Evolutionary conservation across 2,329 filamentous ascomycete species (phyloP), one percentile per base, ranked within the genome.

Genomic region (Venturiaceae sp.): DNA sequence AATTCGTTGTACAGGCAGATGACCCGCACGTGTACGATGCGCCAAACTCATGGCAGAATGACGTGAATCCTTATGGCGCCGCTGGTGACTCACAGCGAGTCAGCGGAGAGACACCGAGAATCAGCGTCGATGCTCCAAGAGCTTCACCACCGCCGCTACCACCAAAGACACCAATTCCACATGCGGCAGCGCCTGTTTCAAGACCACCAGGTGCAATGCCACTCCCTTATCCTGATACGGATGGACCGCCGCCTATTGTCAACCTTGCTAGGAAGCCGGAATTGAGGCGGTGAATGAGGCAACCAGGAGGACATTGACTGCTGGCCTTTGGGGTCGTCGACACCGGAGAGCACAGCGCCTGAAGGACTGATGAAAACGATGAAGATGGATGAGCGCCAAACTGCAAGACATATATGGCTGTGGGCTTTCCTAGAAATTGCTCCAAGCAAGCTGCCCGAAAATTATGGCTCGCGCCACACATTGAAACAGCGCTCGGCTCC

Each of bases 231-330:
- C 92, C 92, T 0, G 74, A 89, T 53, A 85, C 84, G 50, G 87
- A 95, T 66, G 88, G 87, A 28, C 86, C 87, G 30, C 92, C 92
- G 19, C 92, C 92, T 3, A 78, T 82, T 6, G 90, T 95, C 7
- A 95, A 95, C 66, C 88, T 90, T 80, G 85, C 87, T 47, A 83
- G 86, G 64, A 96, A 96, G 71, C 92, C 92, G 1, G 86, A 88
- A 53, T 89, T 86, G 16, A 50, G 44, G 26, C 28, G 26, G 30
- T 50, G 14, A 50, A n/a, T 50, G 44, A 30, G 9, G 16, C 23
- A 26, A n/a, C 9, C 23, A 30, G 30, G 26, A 50, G 16, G 30
- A 13, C 13, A 23, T 26, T 16, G 6, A 30, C 11, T 3, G 19
- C 8, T 26, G 19, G n/a, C n/a, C n/a, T n/a, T n/a, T n/a, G n/a